A percentile compares a stretch with the other conserved stretches of the same genome.
phyloP scores from a whole-genome alignment of 805 yeast genomes.

The Torulaspora franciscae region DNA sequence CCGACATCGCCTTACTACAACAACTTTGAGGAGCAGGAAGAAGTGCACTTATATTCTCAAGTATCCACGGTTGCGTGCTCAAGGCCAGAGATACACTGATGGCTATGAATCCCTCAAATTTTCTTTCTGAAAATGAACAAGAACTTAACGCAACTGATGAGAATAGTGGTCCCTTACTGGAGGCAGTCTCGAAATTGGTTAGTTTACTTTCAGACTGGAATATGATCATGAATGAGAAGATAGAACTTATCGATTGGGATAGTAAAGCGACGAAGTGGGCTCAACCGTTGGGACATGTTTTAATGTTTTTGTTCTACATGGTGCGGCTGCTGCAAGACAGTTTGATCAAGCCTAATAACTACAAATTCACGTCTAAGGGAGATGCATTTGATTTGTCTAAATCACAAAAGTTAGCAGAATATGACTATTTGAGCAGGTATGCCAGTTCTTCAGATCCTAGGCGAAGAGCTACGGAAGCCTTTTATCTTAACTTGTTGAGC shows the following conservation, averaged over 20 bases:
- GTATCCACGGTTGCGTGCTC: too few species aligned
- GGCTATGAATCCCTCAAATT: conserved; percentile 4
- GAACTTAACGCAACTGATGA: conserved; percentile 2
- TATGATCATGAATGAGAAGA: conserved; percentile 21
- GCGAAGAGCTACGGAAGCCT: conserved; percentile 1
- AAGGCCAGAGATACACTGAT: not conserved
- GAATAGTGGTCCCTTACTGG: conserved; percentile 9
- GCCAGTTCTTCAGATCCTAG: conserved; percentile 1
- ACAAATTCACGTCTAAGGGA: conserved; percentile 14
- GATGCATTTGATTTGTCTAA: conserved; percentile 32
- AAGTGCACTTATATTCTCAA: too few species aligned
- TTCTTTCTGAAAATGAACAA: conserved; percentile 5
- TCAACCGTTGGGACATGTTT: conserved; percentile 24
- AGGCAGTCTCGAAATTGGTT: conserved; percentile 8
- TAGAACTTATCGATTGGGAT: conserved; percentile 33
- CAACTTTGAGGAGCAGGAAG: too few species aligned
- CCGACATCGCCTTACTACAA: too few species aligned
- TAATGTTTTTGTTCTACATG: conserved; percentile 20
- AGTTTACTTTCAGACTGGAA: conserved; percentile 26
- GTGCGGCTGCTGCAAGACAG: conserved; percentile 31
- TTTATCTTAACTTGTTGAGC: conserved; percentile 16
- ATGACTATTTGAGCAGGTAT: conserved; percentile 18
- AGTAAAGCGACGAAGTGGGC: conserved; percentile 23
- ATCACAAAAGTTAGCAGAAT: conserved; percentile 22
- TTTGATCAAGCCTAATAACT: conserved; percentile 27